Evolutionary conservation across 2,329 filamentous ascomycete species (phyloP).

Genomic region (Plectosphaerella sp.): DNA sequence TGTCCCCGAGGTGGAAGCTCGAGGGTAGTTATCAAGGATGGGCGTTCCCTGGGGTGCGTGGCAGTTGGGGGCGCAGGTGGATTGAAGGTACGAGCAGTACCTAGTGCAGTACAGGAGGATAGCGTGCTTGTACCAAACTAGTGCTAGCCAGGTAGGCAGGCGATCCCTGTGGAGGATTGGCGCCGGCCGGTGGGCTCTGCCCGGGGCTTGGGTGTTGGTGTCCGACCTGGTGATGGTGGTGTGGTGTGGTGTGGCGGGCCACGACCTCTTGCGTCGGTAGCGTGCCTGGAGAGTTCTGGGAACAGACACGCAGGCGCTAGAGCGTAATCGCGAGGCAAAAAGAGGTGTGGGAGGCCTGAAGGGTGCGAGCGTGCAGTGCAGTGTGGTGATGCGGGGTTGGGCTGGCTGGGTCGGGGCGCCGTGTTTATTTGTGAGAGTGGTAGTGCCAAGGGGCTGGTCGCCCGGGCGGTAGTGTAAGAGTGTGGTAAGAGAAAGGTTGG

Average conservation of each 20-base stretch:
- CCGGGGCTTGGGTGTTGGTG: neutral
- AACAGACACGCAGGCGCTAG: neutral
- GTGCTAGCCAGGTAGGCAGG: neutral
- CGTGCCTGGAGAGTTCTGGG: slow-evolving; percentile 1
- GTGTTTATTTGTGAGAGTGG: no score
- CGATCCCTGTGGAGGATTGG: neutral
- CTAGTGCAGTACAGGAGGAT: no score
- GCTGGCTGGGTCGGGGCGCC: neutral
- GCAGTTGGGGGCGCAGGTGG: no score
- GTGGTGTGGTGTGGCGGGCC: neutral
- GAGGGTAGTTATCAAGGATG: neutral
- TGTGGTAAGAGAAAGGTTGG: neutral
- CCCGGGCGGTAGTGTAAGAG: neutral
- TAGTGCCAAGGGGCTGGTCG: neutral
- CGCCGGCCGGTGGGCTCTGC: no score
- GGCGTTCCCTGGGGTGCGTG: neutral
- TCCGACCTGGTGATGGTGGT: neutral
- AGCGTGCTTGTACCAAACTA: no score
- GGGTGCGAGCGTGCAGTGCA: no score
- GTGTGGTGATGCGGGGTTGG: neutral
- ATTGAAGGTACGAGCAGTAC: no score
- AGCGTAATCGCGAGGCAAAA: no score
- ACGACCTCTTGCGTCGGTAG: neutral
- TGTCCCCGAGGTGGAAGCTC: no score
- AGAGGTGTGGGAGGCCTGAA: no score